Conservation (phyloP, 108 stramenopile genomes). For the Chaetoceros tenuissimus region DNA sequence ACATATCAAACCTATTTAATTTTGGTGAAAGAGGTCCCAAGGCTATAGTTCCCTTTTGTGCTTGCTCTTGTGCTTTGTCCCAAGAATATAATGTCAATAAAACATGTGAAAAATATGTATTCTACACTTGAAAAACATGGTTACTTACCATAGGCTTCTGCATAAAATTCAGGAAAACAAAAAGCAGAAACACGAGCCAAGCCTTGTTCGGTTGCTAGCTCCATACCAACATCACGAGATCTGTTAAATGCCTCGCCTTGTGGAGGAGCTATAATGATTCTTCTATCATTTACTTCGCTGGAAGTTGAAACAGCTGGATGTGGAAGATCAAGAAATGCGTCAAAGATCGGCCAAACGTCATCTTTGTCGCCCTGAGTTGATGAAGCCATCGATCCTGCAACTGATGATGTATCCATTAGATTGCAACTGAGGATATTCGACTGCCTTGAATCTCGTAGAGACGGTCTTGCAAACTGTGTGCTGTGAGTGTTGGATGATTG, state of each 20-base stretch:
- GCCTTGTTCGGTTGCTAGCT: slow-evolving; percentile 30
- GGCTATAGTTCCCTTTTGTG: neutral
- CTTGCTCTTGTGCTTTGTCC: slow-evolving; percentile 3
- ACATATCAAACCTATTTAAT: slow-evolving; percentile 54
- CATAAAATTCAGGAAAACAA: slow-evolving; percentile 78
- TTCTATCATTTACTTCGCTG: slow-evolving; percentile 9
- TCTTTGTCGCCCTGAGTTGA: no score
- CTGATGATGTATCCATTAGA: no score
- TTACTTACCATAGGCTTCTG: no score
- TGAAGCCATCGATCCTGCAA: no score
- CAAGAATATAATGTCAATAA: neutral
- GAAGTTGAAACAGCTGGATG: slow-evolving; percentile 51
- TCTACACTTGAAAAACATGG: no score
- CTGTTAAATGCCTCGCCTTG: slow-evolving; percentile 8
- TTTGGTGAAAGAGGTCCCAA: slow-evolving; percentile 5
- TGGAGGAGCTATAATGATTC: slow-evolving; percentile 15
- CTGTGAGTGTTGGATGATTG: no score
- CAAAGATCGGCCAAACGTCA: slow-evolving; percentile 67
- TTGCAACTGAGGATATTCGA: no score
- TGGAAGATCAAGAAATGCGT: slow-evolving; percentile 69
- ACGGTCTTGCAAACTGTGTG: no score
- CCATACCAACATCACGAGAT: slow-evolving; percentile 19
- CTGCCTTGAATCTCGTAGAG: no score
- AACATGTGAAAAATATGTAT: neutral
- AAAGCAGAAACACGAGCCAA: slow-evolving; percentile 47